Evolutionary conservation across 352 stramenopile species (phyloP), one percentile per base, ranked within the genome.

Genomic region (Globisporangium okanoganense): DNA sequence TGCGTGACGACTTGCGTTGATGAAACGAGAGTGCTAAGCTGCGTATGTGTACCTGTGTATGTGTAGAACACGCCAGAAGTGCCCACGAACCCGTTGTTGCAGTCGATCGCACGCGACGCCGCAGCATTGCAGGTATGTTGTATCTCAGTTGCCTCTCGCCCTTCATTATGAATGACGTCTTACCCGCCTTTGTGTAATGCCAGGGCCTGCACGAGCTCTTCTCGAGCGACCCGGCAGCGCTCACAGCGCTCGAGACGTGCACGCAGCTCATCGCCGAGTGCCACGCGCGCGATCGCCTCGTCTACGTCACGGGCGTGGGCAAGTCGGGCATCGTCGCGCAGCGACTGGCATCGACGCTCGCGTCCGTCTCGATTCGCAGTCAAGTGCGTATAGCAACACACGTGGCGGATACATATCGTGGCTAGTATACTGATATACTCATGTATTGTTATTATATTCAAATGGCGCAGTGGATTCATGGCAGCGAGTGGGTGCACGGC

Each of bases 271-370:
- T 94, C 5, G 45, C 77, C 53, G 58, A 73, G n/a, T 90, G 81
- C 24, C 70, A 76, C 5, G 61, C 76, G 20, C 65, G 86, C 24
- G 61, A 74, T 40, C 61, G 70, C 16, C 67, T 72, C 14, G 65
- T 94, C 22, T 92, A 81, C 59, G 70, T 87, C 25, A 92, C 81
- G 6, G 85, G 85, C 18, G 88, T 94, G 18, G 85, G 85, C 64
- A 94, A 94, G 64, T 94, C 85, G 2, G 82, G 78, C 20, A 82
- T 89, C 20, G 82, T 94, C 2, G 85, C 82, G 24, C 77, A 71
- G 18, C 72, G 85, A 22, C 69, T 94, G 20, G 85, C 83, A 9
- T 88, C 83, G 4, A 88, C 82, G 14, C 56, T 94, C 3, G 72
- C 81, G 5, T 92, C 85, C 16, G 73, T 94, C 41, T 90, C 85